phyloP scores from a whole-genome alignment of 2,329 filamentous ascomycete species.

The Diplodia intermedia region DNA sequence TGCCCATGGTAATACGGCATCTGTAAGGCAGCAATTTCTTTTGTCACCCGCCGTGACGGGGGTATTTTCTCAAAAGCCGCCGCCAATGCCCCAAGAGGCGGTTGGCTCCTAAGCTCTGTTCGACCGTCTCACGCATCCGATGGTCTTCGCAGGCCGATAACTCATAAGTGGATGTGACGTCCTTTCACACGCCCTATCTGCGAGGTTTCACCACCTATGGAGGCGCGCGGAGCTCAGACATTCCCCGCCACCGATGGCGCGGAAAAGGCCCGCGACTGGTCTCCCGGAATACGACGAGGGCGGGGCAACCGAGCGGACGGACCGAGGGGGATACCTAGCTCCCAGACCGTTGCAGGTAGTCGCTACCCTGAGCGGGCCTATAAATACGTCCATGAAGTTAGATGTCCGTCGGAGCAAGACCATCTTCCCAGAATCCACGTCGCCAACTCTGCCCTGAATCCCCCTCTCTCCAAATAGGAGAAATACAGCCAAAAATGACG shows the following conservation, averaged over 20 bases:
- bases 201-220: neutral
- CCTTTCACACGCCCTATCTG: neutral
- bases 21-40: too few relatives aligned
- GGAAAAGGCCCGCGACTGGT: neutral
- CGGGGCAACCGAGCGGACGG: constrained; percentile 1
- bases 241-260: neutral
- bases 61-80: neutral
- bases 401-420: neutral
- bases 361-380: neutral
- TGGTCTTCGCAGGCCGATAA: neutral
- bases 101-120: neutral
- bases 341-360: neutral
- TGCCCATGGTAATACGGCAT: too few relatives aligned
- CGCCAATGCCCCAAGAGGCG: neutral
- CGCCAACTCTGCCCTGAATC: neutral
- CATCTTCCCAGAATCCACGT: neutral
- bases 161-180: neutral
- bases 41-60: too few relatives aligned
- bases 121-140: neutral
- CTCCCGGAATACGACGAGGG: neutral
- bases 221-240: neutral
- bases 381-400: neutral
- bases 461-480: neutral
- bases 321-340: constrained; percentile 2
- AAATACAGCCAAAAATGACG: constrained; percentile 40